Percentiles rank a stretch among this genome's conserved stretches.
Conservation (phyloP, 1,284 basidiomycete species). For the Ceratobasidium sp. region DNA sequence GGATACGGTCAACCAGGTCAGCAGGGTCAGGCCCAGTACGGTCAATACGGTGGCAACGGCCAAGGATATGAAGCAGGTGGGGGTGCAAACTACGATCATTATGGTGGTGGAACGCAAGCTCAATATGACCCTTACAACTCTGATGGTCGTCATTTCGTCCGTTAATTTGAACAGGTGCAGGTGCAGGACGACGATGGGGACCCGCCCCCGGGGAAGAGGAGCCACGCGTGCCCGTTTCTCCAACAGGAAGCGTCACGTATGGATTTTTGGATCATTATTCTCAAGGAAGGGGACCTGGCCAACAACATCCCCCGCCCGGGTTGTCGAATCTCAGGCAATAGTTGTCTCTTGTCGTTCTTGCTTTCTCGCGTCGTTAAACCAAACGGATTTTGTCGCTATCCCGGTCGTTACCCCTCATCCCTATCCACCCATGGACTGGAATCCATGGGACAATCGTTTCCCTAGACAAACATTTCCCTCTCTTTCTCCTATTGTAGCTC, state of each 20-base stretch:
- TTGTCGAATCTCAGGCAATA: constrained; percentile 24
- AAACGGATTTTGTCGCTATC: background rate
- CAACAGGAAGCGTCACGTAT: constrained; percentile 33
- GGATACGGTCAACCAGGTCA: background rate
- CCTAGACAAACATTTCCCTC: constrained; percentile 1
- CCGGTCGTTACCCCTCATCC: background rate
- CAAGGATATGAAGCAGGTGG: constrained; percentile 34
- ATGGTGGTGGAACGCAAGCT: constrained; percentile 26
- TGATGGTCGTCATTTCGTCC: constrained; percentile 22
- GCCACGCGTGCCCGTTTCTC: constrained; percentile 34
- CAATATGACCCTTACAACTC: constrained; percentile 34
- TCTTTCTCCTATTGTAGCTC: constrained; percentile 17
- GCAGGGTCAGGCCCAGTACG: constrained; percentile 8
- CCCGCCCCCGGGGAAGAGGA: constrained; percentile 30
- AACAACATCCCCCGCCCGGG: constrained; percentile 13
- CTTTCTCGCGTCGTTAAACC: background rate
- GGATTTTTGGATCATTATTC: constrained; percentile 36
- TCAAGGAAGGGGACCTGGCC: background rate
- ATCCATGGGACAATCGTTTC: constrained; percentile 20
- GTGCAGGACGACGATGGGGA: constrained; percentile 36
- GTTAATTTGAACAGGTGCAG: constrained; percentile 31
- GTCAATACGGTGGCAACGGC: constrained; percentile 13
- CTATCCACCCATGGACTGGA: constrained; percentile 20
- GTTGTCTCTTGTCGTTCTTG: background rate
- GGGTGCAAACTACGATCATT: constrained; percentile 28